These are phyloP conservation scores for Pseudogymnoascus sp. DNA, from an alignment of 2,329 filamentous ascomycete genomes.

Conservation along the genomic window DNA sequence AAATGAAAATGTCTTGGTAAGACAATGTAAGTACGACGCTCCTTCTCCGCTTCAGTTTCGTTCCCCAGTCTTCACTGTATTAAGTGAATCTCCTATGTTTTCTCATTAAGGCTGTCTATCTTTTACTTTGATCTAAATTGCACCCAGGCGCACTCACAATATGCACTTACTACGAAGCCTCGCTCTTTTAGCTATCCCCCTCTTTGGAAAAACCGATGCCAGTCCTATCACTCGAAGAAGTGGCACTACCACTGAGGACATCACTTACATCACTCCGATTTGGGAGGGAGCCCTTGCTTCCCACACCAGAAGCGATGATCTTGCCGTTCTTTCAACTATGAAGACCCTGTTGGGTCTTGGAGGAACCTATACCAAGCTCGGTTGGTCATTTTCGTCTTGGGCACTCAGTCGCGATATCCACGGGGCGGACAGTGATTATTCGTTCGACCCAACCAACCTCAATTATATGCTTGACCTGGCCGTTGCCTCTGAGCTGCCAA, in stretches of 20 bases:
- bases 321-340: slow-evolving; percentile 14
- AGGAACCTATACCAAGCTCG: slow-evolving; percentile 14
- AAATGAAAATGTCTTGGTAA: neutral
- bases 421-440: slow-evolving; percentile 11
- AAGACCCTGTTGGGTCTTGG: slow-evolving; percentile 11
- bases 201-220: neutral
- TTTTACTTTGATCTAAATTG: neutral
- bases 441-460: slow-evolving; percentile 16
- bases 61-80: neutral
- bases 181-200: neutral
- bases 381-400: slow-evolving; percentile 18
- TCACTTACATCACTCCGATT: slow-evolving; percentile 16
- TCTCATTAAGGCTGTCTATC: neutral
- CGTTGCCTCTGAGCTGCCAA: slow-evolving; percentile 10
- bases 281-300: slow-evolving; percentile 17
- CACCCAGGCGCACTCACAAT: neutral
- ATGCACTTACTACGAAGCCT: neutral
- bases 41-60: neutral
- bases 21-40: neutral
- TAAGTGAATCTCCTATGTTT: neutral
- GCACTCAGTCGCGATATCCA: slow-evolving; percentile 16
- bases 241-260: slow-evolving; percentile 10
- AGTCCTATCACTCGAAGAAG: slow-evolving; percentile 7
- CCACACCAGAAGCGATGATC: slow-evolving; percentile 11
- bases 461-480: slow-evolving; percentile 14